A percentile compares a stretch with the other conserved stretches of the same genome.
phyloP scores from a whole-genome alignment of 1,284 basidiomycete genomes.

The Stereum hirsutum region DNA sequence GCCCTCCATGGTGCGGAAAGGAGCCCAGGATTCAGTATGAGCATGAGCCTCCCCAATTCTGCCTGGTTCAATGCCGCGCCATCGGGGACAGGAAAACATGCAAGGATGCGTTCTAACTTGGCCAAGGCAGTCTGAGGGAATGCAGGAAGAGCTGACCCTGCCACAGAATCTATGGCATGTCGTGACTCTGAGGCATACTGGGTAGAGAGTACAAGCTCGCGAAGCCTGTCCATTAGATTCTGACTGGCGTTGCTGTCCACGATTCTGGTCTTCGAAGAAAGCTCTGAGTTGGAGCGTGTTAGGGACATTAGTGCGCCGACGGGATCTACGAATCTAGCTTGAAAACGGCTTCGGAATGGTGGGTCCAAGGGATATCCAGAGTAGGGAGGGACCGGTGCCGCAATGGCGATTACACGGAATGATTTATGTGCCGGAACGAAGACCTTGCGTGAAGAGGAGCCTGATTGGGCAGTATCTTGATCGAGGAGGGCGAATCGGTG shows the following conservation, averaged over 20 bases:
- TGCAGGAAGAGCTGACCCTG: constrained; percentile 40
- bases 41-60: constrained; percentile 41
- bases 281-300: constrained; percentile 7
- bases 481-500: constrained; percentile 45
- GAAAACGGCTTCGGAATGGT: constrained; percentile 60
- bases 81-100: constrained; percentile 37
- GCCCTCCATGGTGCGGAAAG: constrained; percentile 44
- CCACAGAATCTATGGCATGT: constrained; percentile 38
- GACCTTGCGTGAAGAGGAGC: too few relatives aligned
- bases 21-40: constrained; percentile 47
- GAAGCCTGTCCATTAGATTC: constrained; percentile 29
- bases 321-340: constrained; percentile 58
- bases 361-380: constrained; percentile 59
- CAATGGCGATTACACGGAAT: constrained; percentile 19
- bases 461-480: constrained; percentile 17
- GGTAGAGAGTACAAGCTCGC: constrained; percentile 47
- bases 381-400: constrained; percentile 49
- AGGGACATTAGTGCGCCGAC: constrained; percentile 44
- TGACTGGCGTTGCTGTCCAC: constrained; percentile 3
- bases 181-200: constrained; percentile 52
- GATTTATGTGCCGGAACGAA: constrained; percentile 15
- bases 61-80: constrained; percentile 32
- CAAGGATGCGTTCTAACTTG: constrained; percentile 36
- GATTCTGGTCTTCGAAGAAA: constrained; percentile 2
- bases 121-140: constrained; percentile 55